phyloP scores from a whole-genome alignment of 129 eudicot genomes.

The Pseudognaphalium luteoalbum region DNA sequence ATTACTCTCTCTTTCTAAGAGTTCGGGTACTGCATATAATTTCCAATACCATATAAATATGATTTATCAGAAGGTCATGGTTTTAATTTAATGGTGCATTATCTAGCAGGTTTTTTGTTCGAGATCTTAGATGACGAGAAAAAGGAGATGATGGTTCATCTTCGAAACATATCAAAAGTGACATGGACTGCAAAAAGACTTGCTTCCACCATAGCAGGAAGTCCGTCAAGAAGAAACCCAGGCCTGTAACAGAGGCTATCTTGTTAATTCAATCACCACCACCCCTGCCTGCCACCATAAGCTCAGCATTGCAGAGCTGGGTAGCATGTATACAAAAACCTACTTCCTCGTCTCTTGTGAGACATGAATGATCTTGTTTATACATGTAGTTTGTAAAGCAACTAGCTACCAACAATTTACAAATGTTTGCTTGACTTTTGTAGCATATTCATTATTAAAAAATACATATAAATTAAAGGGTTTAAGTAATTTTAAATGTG shows the following conservation, averaged over 20 bases:
- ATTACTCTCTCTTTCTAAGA: slow-evolving; percentile 47
- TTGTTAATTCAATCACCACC: slow-evolving; percentile 4
- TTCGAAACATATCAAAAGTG: slow-evolving; percentile 49
- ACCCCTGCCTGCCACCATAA: not conserved
- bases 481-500: no score
- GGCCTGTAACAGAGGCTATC: slow-evolving; percentile 16
- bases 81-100: not conserved
- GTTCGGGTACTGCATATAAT: slow-evolving; percentile 45
- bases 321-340: slow-evolving; percentile 34
- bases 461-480: no score
- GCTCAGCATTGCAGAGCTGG: not conserved
- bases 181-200: slow-evolving; percentile 80
- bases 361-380: slow-evolving; percentile 13
- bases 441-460: not conserved
- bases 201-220: slow-evolving; percentile 38
- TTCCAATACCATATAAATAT: not conserved
- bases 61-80: not conserved
- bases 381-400: slow-evolving; percentile 23
- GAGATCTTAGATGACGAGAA: slow-evolving; percentile 32
- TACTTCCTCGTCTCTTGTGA: slow-evolving; percentile 22
- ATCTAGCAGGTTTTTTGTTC: slow-evolving; percentile 38
- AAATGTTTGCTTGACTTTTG: slow-evolving; percentile 15
- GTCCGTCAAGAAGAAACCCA: slow-evolving; percentile 24
- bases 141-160: slow-evolving; percentile 36
- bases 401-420: slow-evolving; percentile 24